These are phyloP conservation scores for Pelargonium nanum DNA, from an alignment of 345 rosid species.

Conservation along the genomic window DNA sequence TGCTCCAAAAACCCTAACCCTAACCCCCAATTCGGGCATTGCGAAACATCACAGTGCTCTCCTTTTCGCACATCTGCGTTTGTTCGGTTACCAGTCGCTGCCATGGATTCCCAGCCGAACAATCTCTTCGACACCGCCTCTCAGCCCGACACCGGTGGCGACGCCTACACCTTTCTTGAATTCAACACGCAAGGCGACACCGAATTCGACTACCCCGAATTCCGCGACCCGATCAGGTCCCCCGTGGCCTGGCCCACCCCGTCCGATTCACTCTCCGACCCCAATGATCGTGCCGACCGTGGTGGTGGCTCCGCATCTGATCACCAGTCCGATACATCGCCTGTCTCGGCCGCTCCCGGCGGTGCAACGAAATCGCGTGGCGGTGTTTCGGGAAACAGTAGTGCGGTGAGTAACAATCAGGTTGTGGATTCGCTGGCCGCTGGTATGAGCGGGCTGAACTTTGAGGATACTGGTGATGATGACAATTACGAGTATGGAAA, in stretches of 20 bases:
- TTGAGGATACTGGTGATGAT: slow-evolving; percentile 92
- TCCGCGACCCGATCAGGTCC: slow-evolving; percentile 40
- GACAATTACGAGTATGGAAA: slow-evolving; percentile 62
- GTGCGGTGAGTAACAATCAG: slow-evolving; percentile 21
- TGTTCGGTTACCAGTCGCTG: background rate
- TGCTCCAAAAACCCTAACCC: slow-evolving; percentile 19
- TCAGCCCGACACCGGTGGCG: slow-evolving; percentile 79
- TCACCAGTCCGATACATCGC: slow-evolving; percentile 32
- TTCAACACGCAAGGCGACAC: slow-evolving; percentile 96
- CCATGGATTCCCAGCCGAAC: slow-evolving; percentile 69
- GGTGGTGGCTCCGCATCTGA: slow-evolving; percentile 24
- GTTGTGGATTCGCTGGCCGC: slow-evolving; percentile 66
- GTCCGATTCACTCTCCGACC: slow-evolving; percentile 60
- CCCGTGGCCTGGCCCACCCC: slow-evolving; percentile 86
- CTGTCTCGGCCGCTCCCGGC: slow-evolving; percentile 36
- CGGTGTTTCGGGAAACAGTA: slow-evolving; percentile 20
- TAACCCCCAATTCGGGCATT: background rate
- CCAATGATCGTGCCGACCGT: slow-evolving; percentile 21
- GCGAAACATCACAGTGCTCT: no score
- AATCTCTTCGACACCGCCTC: slow-evolving; percentile 84
- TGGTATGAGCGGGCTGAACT: slow-evolving; percentile 74
- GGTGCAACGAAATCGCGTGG: slow-evolving; percentile 32
- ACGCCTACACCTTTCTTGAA: slow-evolving; percentile 90
- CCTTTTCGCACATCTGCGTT: background rate
- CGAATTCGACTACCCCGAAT: slow-evolving; percentile 91